Evolutionary conservation across 176 grass and related monocot genomes (phyloP).

Genomic region (Oryza rufipogon): DNA sequence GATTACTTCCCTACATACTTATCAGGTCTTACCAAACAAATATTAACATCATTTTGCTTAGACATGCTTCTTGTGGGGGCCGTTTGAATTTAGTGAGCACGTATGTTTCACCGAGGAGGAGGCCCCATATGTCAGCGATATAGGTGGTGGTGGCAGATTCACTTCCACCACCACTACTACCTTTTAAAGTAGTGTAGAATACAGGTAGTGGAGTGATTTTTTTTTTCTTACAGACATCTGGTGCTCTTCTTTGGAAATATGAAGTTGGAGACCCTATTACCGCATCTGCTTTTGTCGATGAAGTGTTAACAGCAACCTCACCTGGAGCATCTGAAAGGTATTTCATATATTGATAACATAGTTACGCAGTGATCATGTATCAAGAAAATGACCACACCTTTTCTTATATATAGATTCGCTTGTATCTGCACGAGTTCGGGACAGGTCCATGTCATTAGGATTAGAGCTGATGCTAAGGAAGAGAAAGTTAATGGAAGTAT

Average conservation of each 20-base stretch:
- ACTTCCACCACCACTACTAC: no score
- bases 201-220: neutral
- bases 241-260: slow-evolving; percentile 71
- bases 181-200: no score
- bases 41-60: no score
- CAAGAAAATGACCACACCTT: slow-evolving; percentile 11
- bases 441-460: slow-evolving; percentile 69
- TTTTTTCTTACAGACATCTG: slow-evolving; percentile 44
- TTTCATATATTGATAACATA: neutral
- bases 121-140: no score
- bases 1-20: no score
- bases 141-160: no score
- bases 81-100: no score
- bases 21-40: no score
- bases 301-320: slow-evolving; percentile 56
- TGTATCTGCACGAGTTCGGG: slow-evolving; percentile 89
- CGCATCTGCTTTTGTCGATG: slow-evolving; percentile 76
- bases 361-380: neutral
- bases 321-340: slow-evolving; percentile 64
- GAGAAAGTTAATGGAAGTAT: slow-evolving; percentile 22
- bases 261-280: slow-evolving; percentile 77
- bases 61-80: no score
- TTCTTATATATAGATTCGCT: slow-evolving; percentile 55
- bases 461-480: slow-evolving; percentile 46
- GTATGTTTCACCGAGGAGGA: no score